Evolutionary conservation across 495 filamentous ascomycete species (phyloP).

Genomic region (Astrothelium subdiscretum): DNA sequence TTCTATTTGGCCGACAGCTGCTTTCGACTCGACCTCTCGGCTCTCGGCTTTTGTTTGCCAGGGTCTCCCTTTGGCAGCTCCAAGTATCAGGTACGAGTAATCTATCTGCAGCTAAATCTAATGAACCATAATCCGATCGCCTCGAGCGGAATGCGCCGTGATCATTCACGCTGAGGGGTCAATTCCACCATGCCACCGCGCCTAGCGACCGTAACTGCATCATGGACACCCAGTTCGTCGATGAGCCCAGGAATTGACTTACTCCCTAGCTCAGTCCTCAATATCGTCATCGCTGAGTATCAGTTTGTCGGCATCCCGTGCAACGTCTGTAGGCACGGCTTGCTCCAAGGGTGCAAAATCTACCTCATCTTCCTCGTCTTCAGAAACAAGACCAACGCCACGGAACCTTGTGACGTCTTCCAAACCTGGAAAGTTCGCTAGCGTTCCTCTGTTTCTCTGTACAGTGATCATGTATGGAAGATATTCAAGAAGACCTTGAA

Average conservation of each 20-base stretch:
- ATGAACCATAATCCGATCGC: neutral
- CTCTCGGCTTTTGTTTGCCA: too few relatives aligned
- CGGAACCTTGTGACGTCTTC: slow-evolving; percentile 58
- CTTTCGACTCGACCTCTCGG: too few relatives aligned
- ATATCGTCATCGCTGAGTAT: slow-evolving; percentile 94
- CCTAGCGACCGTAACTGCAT: neutral
- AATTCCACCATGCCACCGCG: neutral
- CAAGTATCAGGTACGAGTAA: neutral
- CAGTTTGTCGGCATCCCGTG: slow-evolving; percentile 48
- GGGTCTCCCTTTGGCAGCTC: too few relatives aligned
- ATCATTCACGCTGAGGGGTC: neutral
- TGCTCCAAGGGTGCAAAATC: slow-evolving; percentile 26
- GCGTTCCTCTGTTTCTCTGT: slow-evolving; percentile 16
- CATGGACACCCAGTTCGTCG: neutral
- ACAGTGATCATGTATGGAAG: slow-evolving; percentile 75
- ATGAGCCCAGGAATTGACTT: neutral
- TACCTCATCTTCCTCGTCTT: slow-evolving; percentile 18
- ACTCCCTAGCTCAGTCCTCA: slow-evolving; percentile 44
- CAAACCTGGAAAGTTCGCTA: slow-evolving; percentile 33
- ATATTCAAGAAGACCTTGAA: slow-evolving; percentile 67
- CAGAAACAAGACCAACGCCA: slow-evolving; percentile 31
- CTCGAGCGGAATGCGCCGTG: neutral
- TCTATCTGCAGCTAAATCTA: neutral
- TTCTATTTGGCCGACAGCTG: too few relatives aligned
- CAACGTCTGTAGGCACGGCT: slow-evolving; percentile 16